Percentiles rank a stretch among this genome's conserved stretches.
Evolutionary conservation across 2,329 filamentous ascomycete genomes (phyloP).

Genomic region (Tolypocladium pustulatum): DNA sequence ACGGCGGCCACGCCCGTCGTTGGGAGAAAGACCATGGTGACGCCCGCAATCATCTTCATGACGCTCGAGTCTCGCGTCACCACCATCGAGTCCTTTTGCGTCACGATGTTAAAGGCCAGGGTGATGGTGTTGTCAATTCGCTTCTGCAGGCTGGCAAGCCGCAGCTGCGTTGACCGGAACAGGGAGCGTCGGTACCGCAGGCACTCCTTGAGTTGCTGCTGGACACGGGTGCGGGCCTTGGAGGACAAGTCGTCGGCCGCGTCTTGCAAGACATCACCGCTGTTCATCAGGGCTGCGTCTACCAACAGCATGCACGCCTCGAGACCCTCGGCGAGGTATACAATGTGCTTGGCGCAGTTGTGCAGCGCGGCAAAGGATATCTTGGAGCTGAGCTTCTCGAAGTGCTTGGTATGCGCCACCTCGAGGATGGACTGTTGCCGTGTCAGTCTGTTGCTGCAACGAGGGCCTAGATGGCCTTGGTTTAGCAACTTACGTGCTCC

Average conservation of each 20-base stretch:
- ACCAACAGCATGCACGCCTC: slow-evolving; percentile 15
- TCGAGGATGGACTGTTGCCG: slow-evolving; percentile 13
- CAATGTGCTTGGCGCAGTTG: slow-evolving; percentile 19
- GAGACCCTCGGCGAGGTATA: slow-evolving; percentile 16
- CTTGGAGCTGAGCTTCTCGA: slow-evolving; percentile 8
- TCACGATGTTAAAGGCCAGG: slow-evolving; percentile 24
- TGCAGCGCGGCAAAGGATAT: slow-evolving; percentile 17
- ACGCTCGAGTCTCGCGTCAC: slow-evolving; percentile 23
- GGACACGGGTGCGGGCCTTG: slow-evolving; percentile 5
- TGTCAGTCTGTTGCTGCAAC: neutral
- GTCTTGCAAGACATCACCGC: slow-evolving; percentile 2
- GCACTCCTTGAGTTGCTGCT: slow-evolving; percentile 15
- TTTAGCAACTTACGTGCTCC: slow-evolving; percentile 12
- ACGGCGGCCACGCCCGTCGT: slow-evolving; percentile 23
- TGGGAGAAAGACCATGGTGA: slow-evolving; percentile 27
- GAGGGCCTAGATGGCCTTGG: neutral
- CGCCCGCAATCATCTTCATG: slow-evolving; percentile 25
- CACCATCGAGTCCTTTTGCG: slow-evolving; percentile 23
- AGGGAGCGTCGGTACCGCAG: slow-evolving; percentile 20
- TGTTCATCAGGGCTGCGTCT: slow-evolving; percentile 3
- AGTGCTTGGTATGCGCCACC: slow-evolving; percentile 8
- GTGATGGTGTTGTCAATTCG: slow-evolving; percentile 23
- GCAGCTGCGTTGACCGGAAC: slow-evolving; percentile 23
- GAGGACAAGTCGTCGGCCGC: slow-evolving; percentile 4
- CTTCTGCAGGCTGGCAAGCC: slow-evolving; percentile 21